These are phyloP conservation scores for Suillus sp. DNA, from an alignment of 768 basidiomycete species.

Conservation along the genomic window DNA sequence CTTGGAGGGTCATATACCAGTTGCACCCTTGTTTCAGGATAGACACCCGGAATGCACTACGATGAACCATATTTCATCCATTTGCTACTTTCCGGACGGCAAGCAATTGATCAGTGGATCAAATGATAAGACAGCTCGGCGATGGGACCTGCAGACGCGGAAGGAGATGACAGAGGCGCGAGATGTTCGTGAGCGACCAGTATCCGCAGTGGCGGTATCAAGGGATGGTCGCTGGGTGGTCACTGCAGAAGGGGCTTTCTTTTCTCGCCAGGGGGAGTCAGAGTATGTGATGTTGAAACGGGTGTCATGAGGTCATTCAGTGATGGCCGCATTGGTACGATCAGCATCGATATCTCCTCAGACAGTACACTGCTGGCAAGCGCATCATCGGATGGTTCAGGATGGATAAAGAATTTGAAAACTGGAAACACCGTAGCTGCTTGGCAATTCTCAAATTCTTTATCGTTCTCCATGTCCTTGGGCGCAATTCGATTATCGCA, in stretches of 20 bases:
- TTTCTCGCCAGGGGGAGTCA: background rate
- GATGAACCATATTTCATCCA: background rate
- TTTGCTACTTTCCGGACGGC: background rate
- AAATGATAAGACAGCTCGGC: background rate
- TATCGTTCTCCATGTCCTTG: background rate
- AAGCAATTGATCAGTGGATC: background rate
- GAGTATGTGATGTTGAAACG: background rate
- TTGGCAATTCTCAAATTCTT: too few species aligned
- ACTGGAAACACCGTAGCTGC: too few species aligned
- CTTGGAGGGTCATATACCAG: background rate
- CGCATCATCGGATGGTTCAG: background rate
- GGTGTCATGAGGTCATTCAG: background rate
- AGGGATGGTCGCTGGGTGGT: slow-evolving; percentile 1
- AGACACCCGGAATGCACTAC: background rate
- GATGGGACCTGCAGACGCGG: background rate
- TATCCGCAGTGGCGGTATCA: background rate
- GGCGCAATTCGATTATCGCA: slow-evolving; percentile 4
- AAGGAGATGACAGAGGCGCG: background rate
- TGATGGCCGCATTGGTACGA: background rate
- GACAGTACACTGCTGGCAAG: background rate
- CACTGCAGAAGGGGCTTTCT: background rate
- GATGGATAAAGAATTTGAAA: background rate
- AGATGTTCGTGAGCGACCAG: background rate
- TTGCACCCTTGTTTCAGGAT: background rate
- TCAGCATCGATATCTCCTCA: background rate